phyloP scores from a whole-genome alignment of 306 rosid species.

The Acmispon strigosus region DNA sequence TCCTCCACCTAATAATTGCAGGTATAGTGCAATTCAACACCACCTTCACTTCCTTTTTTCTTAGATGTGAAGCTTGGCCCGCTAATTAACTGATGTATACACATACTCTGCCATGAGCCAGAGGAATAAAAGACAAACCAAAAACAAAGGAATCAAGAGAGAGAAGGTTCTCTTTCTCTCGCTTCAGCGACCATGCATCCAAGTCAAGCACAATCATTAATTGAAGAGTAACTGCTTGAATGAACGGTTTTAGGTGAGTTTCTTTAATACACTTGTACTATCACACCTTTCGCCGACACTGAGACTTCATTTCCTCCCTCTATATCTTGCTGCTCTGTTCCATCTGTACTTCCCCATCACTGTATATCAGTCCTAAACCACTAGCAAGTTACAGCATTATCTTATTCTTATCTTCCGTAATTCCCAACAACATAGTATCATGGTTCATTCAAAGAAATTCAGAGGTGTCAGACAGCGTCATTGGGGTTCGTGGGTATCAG shows the following conservation, averaged over 20 bases:
- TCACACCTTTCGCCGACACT: conserved; percentile 33
- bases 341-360: conserved; percentile 26
- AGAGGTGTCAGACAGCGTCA: conserved; percentile 99
- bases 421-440: conserved; percentile 18
- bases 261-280: conserved; percentile 9
- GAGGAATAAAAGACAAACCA: neutral
- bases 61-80: neutral
- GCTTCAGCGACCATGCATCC: too few relatives aligned
- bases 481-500: conserved; percentile 99
- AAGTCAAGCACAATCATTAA: conserved; percentile 24
- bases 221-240: neutral
- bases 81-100: neutral
- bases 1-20: conserved; percentile 4
- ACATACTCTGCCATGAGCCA: neutral
- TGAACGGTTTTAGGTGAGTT: conserved; percentile 31
- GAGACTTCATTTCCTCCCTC: neutral
- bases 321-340: conserved; percentile 13
- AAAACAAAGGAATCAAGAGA: too few relatives aligned
- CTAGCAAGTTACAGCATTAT: too few relatives aligned
- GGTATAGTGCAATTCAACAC: neutral
- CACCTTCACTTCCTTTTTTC: neutral
- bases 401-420: neutral
- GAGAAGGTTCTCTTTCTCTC: too few relatives aligned
- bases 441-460: conserved; percentile 93
- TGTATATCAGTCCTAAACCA: neutral